Conservation (phyloP, 2,329 filamentous ascomycete species). For the Xylaria sp. region DNA sequence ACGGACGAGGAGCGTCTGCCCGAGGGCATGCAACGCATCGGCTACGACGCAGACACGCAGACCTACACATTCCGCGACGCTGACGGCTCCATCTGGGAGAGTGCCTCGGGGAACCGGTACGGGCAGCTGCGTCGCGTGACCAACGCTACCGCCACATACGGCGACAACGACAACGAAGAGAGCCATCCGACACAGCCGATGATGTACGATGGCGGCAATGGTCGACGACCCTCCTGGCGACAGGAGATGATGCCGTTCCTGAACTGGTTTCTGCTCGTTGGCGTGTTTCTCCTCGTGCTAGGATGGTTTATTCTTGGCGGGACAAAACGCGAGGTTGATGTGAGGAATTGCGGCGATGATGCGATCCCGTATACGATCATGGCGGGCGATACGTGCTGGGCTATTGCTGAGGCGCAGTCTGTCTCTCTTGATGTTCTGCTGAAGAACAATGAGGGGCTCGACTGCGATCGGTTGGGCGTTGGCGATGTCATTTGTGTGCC, state of each 20-base stretch:
- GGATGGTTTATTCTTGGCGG: constrained; percentile 43
- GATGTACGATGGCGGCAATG: constrained; percentile 9
- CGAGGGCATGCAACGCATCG: constrained; percentile 43
- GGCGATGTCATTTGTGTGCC: constrained; percentile 45
- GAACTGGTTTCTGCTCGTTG: constrained; percentile 52
- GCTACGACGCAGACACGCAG: constrained; percentile 47
- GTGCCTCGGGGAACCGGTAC: constrained; percentile 41
- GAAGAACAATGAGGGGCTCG: constrained; percentile 40
- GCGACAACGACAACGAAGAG: constrained; percentile 23
- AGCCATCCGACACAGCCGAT: constrained; percentile 21
- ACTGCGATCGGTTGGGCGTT: constrained; percentile 42
- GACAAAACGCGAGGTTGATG: constrained; percentile 21
- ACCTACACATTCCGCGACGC: constrained; percentile 43
- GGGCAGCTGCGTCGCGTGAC: constrained; percentile 35
- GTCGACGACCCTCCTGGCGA: constrained; percentile 40
- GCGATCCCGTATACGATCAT: constrained; percentile 37
- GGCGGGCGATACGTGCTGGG: constrained; percentile 50
- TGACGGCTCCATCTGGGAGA: constrained; percentile 42
- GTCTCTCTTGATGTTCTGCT: constrained; percentile 43
- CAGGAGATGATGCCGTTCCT: constrained; percentile 50
- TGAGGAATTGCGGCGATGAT: constrained; percentile 29
- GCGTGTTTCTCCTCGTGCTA: constrained; percentile 45
- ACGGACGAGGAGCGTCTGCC: constrained; percentile 44
- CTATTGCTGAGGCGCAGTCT: constrained; percentile 40
- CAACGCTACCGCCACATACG: constrained; percentile 6